Conservation (phyloP, 2,329 filamentous ascomycete species). For the Aureobasidium subglaciale region DNA sequence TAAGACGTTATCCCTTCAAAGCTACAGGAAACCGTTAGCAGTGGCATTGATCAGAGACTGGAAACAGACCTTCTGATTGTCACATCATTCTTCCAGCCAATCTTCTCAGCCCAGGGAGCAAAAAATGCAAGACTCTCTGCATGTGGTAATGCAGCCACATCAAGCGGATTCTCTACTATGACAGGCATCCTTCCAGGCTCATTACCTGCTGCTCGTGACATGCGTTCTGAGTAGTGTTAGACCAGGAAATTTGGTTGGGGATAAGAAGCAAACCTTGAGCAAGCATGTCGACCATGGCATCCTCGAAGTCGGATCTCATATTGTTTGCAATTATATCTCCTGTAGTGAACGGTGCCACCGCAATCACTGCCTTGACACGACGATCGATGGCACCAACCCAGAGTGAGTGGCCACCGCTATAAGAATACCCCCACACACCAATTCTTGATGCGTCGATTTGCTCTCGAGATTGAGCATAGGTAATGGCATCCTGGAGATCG, state of each 20-base stretch:
- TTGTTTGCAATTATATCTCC: constrained; percentile 30
- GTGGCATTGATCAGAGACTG: neutral
- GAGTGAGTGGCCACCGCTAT: constrained; percentile 36
- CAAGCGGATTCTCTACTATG: constrained; percentile 21
- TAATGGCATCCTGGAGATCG: constrained; percentile 35
- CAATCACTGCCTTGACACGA: constrained; percentile 35
- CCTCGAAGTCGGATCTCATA: constrained; percentile 24
- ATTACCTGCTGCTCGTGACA: constrained; percentile 9
- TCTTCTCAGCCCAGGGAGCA: constrained; percentile 27
- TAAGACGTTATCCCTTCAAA: constrained; percentile 25
- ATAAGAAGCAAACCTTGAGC: neutral
- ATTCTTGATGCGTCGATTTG: constrained; percentile 30
- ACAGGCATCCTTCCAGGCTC: constrained; percentile 8
- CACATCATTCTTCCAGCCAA: constrained; percentile 34
- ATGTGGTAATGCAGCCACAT: constrained; percentile 29
- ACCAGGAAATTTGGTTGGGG: neutral
- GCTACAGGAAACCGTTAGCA: constrained; percentile 10
- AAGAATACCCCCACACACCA: constrained; percentile 33
- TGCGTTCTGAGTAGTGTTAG: neutral
- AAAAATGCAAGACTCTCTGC: constrained; percentile 32
- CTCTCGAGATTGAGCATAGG: constrained; percentile 27
- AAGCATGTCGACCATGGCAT: constrained; percentile 19
- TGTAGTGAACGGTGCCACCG: constrained; percentile 29
- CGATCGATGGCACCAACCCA: constrained; percentile 33
- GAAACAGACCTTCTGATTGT: constrained; percentile 22